Conservation (phyloP, 2,329 filamentous ascomycete genomes). For the Tolypocladium album region DNA sequence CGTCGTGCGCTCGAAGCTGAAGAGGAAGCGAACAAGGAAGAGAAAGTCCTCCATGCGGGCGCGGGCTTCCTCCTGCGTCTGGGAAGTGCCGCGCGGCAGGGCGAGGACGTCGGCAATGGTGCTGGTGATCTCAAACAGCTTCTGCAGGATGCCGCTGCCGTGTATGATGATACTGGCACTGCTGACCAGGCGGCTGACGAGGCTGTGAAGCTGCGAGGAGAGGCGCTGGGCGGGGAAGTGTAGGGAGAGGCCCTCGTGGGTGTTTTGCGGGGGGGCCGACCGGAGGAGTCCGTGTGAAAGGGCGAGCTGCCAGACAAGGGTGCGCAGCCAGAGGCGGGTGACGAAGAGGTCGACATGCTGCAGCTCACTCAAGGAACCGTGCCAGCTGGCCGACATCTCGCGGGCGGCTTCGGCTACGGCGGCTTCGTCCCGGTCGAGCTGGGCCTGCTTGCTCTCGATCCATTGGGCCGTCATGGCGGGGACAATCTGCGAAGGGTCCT, state of each 20-base stretch:
- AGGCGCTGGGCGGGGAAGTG: slow-evolving; percentile 28
- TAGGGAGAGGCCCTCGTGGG: slow-evolving; percentile 25
- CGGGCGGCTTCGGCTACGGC: slow-evolving; percentile 16
- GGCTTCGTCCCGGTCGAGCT: slow-evolving; percentile 26
- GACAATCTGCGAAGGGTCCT: slow-evolving; percentile 9
- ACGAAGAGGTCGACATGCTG: slow-evolving; percentile 29
- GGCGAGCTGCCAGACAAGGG: slow-evolving; percentile 29
- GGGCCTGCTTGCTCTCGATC: slow-evolving; percentile 28
- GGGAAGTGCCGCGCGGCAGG: slow-evolving; percentile 29
- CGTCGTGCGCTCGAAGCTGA: slow-evolving; percentile 36
- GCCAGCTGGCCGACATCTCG: slow-evolving; percentile 13
- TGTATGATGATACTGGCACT: slow-evolving; percentile 39
- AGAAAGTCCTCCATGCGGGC: slow-evolving; percentile 42
- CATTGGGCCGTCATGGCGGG: slow-evolving; percentile 22
- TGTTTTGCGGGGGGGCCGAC: slow-evolving; percentile 18
- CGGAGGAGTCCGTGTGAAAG: slow-evolving; percentile 26
- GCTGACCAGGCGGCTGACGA: slow-evolving; percentile 23
- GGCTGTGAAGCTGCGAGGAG: slow-evolving; percentile 24
- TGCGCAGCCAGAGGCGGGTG: slow-evolving; percentile 29
- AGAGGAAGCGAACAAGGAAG: slow-evolving; percentile 38
- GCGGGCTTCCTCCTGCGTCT: slow-evolving; percentile 29
- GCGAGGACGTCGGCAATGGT: slow-evolving; percentile 49
- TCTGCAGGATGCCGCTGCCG: slow-evolving; percentile 45
- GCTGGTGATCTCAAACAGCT: slow-evolving; percentile 49
- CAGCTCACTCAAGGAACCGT: slow-evolving; percentile 22